Base-by-base conservation (phyloP, 1,284 basidiomycete genomes). In the Rhizoctonia solani region DNA sequence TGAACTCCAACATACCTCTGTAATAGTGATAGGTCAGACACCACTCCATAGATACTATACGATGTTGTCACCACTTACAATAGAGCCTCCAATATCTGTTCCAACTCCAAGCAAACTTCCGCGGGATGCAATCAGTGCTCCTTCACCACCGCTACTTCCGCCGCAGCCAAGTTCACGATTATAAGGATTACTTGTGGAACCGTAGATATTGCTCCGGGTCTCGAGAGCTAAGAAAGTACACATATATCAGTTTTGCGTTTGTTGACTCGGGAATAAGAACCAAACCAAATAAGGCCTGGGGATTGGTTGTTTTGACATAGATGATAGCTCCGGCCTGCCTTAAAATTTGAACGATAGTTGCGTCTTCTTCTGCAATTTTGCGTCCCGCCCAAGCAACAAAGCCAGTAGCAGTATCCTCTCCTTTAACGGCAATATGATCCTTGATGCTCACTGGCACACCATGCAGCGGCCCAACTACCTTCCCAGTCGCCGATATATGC, bases 61-160 rank as follows among this genome's bases (percentile, higher is more conserved):
- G 14, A n/a, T 16, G 6, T 16, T 4, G n/a, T 44, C 4, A 16
- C 6, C 41, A 56, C 55, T 61, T 58, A 71, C 69, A 44, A 73
- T 67, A 14, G 67, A 72, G 3, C 76, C 77, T 6, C 77, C 77
- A 25, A 86, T 83, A 72, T 87, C 85, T 4, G 83, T 84, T 23
- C 86, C 86, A 37, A 87, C 77, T 1, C 87, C 87, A 41, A 88
- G 69, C 23, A 80, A 78, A 65, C 81, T 82, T 19, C 85, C 87
- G 25, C 79, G 79, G 59, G 83, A 75, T 16, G 83, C 81, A 41
- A 89, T 76, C 56, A 89, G 75, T 3, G 87, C 86, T 46, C 86
- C 83, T 75, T 90, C 88, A 39, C 86, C 86, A 53, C 86, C 86
- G 52, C 81, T 83, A 67, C 81, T 83, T 16, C 86, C 86, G n/a